Base-by-base conservation (phyloP, 495 filamentous ascomycete species). In the Aspergillus coremiiformis region DNA sequence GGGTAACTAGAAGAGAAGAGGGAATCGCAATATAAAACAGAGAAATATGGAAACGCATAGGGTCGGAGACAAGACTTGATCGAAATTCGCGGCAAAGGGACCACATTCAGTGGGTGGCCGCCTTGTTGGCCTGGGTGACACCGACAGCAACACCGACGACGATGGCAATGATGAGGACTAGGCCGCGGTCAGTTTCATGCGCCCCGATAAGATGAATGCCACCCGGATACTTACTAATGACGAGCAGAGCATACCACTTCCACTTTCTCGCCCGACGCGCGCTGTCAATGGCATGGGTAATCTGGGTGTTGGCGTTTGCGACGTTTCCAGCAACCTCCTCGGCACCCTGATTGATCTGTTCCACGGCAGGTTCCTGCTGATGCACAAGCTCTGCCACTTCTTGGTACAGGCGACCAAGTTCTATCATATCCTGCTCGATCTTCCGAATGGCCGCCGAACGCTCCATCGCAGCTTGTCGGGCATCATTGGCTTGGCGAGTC, bases 221-320 rank as follows among this genome's bases (percentile, higher is more conserved):
- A 9, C 42, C 5, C 17, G 54, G 41, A 48, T 42, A 88, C 86
- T 72, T 82, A 91, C 87, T 73, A 55, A 78, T 63, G 57, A 97
- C 87, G 59, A 85, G 79, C 63, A 96, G 68, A 70, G 90, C 95
- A 63, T 88, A 92, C 93, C 93, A 98, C 87, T 97, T 98, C 90
- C 95, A 96, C 73, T 83, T 87, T 55, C 88, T 80, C 30, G 85
- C 83, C 46, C 79, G 78, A 59, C 83, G 72, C n/a, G 94, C 91
- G 54, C 86, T 94, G 27, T 73, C 72, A 43, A 95, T 84, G 14
- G 91, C 94, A 15, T 76, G 75, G 39, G 74, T 81, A 32, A 97
- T 81, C 70, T 97, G 79, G 47, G 79, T 77, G 62, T 91, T 95
- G 47, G 83, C 94, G 58, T 88, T 83, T 52, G 80, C 76, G 47